Conservation (phyloP, 2,329 filamentous ascomycete species). For the Phialophora verrucosa region DNA sequence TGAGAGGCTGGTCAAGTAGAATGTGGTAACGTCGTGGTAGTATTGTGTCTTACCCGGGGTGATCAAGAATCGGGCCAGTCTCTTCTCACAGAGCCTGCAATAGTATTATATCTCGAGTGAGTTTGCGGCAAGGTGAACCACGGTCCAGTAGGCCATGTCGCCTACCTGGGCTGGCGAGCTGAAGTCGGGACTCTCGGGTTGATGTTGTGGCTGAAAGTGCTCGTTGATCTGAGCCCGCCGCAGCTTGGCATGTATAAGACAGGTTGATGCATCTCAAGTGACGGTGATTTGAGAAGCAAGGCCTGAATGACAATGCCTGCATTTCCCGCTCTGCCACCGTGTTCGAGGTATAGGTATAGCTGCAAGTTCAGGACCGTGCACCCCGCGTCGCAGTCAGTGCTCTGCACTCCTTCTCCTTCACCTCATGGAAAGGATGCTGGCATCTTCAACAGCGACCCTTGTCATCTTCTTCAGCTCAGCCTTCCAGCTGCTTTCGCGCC, state of each 20-base stretch:
- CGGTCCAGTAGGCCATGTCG: not conserved
- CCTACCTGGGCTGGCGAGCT: not conserved
- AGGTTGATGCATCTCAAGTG: not conserved
- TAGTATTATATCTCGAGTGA: not conserved
- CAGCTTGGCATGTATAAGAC: not conserved
- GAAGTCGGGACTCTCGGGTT: not conserved
- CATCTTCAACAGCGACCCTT: conserved; percentile 75
- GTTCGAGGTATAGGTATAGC: not conserved
- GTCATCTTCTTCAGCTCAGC: conserved; percentile 85
- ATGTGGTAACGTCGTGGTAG: no score
- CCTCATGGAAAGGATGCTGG: conserved; percentile 49
- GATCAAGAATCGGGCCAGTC: not conserved
- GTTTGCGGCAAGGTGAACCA: conserved; percentile 8
- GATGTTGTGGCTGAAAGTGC: not conserved
- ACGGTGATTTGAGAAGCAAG: not conserved
- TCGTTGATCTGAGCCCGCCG: not conserved
- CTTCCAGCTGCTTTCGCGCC: conserved; percentile 78
- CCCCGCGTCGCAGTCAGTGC: not conserved
- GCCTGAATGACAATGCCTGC: not conserved
- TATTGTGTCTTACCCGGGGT: not conserved
- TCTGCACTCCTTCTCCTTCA: conserved; percentile 12
- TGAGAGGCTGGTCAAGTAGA: not conserved
- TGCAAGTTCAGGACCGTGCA: not conserved
- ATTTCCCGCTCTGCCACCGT: not conserved
- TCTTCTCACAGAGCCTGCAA: conserved; percentile 5